Percentiles rank a stretch among this genome's conserved stretches.
Conservation (phyloP, 2,329 filamentous ascomycete species). For the Hypoxylon sp. region DNA sequence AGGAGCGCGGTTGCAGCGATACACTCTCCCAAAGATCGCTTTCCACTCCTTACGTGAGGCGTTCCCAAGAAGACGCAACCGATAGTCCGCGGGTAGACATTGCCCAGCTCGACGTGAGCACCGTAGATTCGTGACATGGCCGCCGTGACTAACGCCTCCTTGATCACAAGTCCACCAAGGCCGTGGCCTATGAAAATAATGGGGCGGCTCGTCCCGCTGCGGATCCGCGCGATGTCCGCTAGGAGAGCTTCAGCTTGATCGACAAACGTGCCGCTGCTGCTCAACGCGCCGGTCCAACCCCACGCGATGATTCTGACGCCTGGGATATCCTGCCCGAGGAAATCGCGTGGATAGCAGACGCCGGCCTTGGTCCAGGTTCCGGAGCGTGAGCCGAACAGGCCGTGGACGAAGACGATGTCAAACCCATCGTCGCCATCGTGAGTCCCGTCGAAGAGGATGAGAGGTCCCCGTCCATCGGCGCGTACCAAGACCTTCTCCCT, state of each 20-base stretch:
- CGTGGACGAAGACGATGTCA: slow-evolving; percentile 51
- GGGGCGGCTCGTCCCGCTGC: slow-evolving; percentile 46
- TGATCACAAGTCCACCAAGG: slow-evolving; percentile 50
- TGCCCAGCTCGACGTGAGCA: slow-evolving; percentile 50
- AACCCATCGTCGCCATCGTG: slow-evolving; percentile 46
- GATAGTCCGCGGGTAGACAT: slow-evolving; percentile 50
- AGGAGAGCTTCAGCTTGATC: slow-evolving; percentile 49
- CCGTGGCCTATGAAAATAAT: slow-evolving; percentile 51
- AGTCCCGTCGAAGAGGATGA: slow-evolving; percentile 45
- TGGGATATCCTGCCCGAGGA: slow-evolving; percentile 48
- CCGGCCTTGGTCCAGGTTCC: slow-evolving; percentile 47
- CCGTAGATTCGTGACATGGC: slow-evolving; percentile 51
- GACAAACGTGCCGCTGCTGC: slow-evolving; percentile 44
- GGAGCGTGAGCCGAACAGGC: slow-evolving; percentile 47
- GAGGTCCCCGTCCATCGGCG: slow-evolving; percentile 47
- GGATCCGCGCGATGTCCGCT: slow-evolving; percentile 46
- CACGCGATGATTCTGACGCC: slow-evolving; percentile 48
- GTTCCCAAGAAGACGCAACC: slow-evolving; percentile 51
- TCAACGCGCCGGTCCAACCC: slow-evolving; percentile 47
- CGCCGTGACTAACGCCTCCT: slow-evolving; percentile 50
- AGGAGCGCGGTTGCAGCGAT: slow-evolving; percentile 48
- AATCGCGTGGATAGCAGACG: slow-evolving; percentile 50
- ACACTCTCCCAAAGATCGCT: slow-evolving; percentile 49
- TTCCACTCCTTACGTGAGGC: slow-evolving; percentile 47
- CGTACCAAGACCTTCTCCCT: slow-evolving; percentile 45